These are phyloP conservation scores for Gyrodon lividus DNA, from an alignment of 768 basidiomycete genomes.

Conservation along the genomic window DNA sequence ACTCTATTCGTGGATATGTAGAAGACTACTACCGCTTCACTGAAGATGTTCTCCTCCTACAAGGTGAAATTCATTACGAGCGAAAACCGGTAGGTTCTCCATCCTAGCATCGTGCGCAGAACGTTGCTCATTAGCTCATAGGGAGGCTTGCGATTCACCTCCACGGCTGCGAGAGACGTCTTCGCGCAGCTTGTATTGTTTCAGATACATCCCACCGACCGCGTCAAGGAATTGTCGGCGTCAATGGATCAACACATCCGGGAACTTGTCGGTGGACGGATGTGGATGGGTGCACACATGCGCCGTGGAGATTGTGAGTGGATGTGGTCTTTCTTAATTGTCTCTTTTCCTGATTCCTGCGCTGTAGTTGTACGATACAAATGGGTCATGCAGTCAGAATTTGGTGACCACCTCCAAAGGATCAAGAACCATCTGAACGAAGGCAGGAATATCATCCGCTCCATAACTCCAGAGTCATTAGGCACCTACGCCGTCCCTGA, in stretches of 20 bases:
- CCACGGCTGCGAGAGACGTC: constrained; percentile 28
- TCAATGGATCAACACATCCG: constrained; percentile 34
- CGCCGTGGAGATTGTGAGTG: constrained; percentile 42
- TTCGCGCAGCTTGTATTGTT: constrained; percentile 35
- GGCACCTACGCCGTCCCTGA: constrained; percentile 23
- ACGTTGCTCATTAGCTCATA: constrained; percentile 15
- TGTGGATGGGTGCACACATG: constrained; percentile 46
- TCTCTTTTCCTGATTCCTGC: background rate
- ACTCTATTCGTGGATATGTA: constrained; percentile 37
- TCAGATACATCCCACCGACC: constrained; percentile 28
- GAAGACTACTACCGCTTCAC: constrained; percentile 38
- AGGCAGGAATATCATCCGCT: constrained; percentile 20
- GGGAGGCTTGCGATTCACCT: constrained; percentile 36
- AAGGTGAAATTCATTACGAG: constrained; percentile 39
- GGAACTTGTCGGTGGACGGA: constrained; percentile 27
- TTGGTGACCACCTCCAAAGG: constrained; percentile 37
- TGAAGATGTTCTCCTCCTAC: constrained; percentile 40
- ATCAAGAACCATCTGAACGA: constrained; percentile 27
- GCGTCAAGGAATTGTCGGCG: constrained; percentile 28
- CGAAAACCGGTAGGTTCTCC: constrained; percentile 38
- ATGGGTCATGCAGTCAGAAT: constrained; percentile 37
- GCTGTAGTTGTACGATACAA: constrained; percentile 28
- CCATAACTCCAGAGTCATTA: constrained; percentile 17
- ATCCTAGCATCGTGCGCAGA: background rate
- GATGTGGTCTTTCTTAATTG: background rate